These are phyloP conservation scores for Syzygium aqueum DNA, from an alignment of 345 rosid species.

Conservation along the genomic window DNA sequence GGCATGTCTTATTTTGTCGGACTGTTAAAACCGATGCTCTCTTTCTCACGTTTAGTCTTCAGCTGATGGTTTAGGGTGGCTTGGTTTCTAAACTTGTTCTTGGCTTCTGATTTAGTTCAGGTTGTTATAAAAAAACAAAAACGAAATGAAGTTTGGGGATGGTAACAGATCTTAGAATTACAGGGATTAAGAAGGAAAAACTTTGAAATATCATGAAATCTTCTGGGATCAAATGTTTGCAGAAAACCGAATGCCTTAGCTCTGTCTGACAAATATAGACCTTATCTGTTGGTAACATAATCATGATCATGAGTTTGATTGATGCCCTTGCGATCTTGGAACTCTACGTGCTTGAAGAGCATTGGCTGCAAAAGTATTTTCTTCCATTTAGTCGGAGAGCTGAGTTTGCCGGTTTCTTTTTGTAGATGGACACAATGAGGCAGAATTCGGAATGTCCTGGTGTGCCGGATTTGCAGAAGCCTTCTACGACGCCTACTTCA, in stretches of 20 bases:
- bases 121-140: not conserved
- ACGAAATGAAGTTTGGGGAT: not conserved
- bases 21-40: not conserved
- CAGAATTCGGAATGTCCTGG: conserved; percentile 98
- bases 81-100: not conserved
- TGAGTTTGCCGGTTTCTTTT: not conserved
- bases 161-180: not conserved
- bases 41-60: not conserved
- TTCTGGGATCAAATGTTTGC: not conserved
- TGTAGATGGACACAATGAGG: conserved; percentile 86
- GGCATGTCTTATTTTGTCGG: not conserved
- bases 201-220: not conserved
- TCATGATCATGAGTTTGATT: not conserved
- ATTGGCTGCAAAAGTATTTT: not conserved
- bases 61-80: not conserved
- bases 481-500: conserved; percentile 70
- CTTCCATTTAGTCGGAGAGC: not conserved
- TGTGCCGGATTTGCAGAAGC: conserved; percentile 85
- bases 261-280: not conserved
- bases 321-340: not conserved
- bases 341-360: not conserved
- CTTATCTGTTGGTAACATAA: not conserved
- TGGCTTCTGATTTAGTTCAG: not conserved
- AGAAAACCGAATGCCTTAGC: not conserved
- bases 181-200: not conserved